These are phyloP conservation scores for Arachis hypogaea DNA, from an alignment of 306 rosid species.

Conservation along the genomic window DNA sequence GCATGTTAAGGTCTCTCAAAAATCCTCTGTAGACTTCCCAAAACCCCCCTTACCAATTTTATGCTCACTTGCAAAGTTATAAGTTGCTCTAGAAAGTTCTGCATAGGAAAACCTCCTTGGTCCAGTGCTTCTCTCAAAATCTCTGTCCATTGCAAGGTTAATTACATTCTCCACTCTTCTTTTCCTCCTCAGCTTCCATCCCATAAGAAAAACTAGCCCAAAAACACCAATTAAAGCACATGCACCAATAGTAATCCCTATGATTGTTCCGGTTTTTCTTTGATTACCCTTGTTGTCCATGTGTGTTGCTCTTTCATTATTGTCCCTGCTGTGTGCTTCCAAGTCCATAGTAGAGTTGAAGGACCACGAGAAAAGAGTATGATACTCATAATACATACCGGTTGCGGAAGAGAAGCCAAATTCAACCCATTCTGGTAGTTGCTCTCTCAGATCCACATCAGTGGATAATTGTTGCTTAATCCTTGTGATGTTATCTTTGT, in stretches of 20 bases:
- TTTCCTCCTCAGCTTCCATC: slow-evolving; percentile 2
- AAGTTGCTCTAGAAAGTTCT: slow-evolving; percentile 45
- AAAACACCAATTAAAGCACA: slow-evolving; percentile 21
- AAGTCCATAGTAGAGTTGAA: slow-evolving; percentile 36
- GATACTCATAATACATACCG: slow-evolving; percentile 25
- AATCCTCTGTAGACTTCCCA: slow-evolving; percentile 52
- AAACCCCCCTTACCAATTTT: slow-evolving; percentile 57
- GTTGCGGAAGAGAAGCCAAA: slow-evolving; percentile 50
- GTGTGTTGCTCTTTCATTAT: not conserved
- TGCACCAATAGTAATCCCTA: slow-evolving; percentile 35
- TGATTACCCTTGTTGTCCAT: too few relatives aligned
- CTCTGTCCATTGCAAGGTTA: slow-evolving; percentile 36
- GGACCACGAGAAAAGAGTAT: slow-evolving; percentile 50
- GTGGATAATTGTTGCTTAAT: not conserved
- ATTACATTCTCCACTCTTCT: slow-evolving; percentile 1
- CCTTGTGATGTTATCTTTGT: slow-evolving; percentile 12
- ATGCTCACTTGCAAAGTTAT: slow-evolving; percentile 38
- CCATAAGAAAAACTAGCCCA: slow-evolving; percentile 15
- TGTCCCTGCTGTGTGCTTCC: not conserved
- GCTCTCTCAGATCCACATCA: slow-evolving; percentile 20
- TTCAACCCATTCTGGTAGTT: slow-evolving; percentile 41
- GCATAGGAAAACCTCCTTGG: slow-evolving; percentile 45
- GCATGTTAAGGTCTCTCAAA: slow-evolving; percentile 10
- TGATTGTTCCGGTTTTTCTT: not conserved
- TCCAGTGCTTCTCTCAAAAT: slow-evolving; percentile 32